phyloP scores from a whole-genome alignment of 2,329 filamentous ascomycete genomes.

The Cladosporium sp. region DNA sequence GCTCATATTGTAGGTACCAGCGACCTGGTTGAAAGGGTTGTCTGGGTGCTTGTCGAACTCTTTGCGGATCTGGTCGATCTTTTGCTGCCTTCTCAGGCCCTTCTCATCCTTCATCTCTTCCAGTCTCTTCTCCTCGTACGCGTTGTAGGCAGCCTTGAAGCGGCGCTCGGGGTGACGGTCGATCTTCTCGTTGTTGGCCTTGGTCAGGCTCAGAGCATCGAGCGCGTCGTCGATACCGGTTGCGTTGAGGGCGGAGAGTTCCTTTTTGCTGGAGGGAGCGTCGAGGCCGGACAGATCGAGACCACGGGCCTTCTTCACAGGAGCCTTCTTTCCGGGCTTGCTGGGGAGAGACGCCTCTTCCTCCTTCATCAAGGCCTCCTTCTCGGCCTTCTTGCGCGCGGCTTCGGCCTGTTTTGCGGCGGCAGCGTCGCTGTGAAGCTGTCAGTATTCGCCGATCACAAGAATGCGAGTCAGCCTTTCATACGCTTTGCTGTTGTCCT shows the following conservation, averaged over 20 bases:
- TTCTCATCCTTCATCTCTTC: constrained; percentile 81
- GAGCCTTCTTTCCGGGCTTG: constrained; percentile 60
- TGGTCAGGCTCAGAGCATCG: constrained; percentile 69
- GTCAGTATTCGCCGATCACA: not conserved
- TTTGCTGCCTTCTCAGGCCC: constrained; percentile 74
- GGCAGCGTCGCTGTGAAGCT: constrained; percentile 64
- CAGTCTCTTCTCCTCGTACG: constrained; percentile 73
- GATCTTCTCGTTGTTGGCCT: constrained; percentile 59
- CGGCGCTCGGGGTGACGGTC: constrained; percentile 84
- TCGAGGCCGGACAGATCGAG: constrained; percentile 74
- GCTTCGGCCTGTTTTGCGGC: constrained; percentile 76
- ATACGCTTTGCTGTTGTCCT: constrained; percentile 79
- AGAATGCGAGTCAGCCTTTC: constrained; percentile 2
- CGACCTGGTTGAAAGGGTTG: constrained; percentile 89
- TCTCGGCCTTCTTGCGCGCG: constrained; percentile 86
- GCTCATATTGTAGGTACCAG: constrained; percentile 66
- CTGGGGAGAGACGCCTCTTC: constrained; percentile 66
- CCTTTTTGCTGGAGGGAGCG: constrained; percentile 40
- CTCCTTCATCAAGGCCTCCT: constrained; percentile 71
- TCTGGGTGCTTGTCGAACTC: constrained; percentile 94
- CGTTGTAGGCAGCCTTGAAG: constrained; percentile 77
- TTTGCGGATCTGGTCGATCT: constrained; percentile 74
- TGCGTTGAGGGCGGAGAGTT: constrained; percentile 62
- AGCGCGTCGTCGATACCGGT: constrained; percentile 89
- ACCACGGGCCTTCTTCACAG: constrained; percentile 51